phyloP scores from a whole-genome alignment of 129 eudicot genomes.

The Centaurea solstitialis region DNA sequence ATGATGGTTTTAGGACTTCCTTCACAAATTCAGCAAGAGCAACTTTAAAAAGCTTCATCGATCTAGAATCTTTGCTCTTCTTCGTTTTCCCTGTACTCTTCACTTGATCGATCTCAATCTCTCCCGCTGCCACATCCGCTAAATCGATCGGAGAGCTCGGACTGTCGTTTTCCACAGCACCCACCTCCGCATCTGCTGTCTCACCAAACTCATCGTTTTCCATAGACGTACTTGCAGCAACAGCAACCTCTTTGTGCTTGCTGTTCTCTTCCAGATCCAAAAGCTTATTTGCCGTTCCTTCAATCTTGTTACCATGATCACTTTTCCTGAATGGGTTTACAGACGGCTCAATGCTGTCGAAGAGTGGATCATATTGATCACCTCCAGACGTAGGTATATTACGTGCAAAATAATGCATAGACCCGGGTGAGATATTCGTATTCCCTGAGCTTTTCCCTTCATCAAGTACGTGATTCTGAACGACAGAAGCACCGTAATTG shows the following conservation, averaged over 20 bases:
- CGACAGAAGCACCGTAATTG: slow-evolving; percentile 34
- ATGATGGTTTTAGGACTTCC: slow-evolving; percentile 90
- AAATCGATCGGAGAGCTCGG: slow-evolving; percentile 60
- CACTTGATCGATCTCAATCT: slow-evolving; percentile 80
- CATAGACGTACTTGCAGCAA: slow-evolving; percentile 32
- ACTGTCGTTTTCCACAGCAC: slow-evolving; percentile 77
- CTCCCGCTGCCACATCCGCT: slow-evolving; percentile 51
- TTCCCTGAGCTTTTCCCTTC: slow-evolving; percentile 42
- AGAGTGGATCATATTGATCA: slow-evolving; percentile 86
- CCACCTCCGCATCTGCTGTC: slow-evolving; percentile 91
- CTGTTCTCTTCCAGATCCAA: slow-evolving; percentile 42
- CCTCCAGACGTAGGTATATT: slow-evolving; percentile 38
- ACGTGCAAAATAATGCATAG: slow-evolving; percentile 31
- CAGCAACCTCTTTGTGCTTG: slow-evolving; percentile 36
- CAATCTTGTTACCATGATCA: slow-evolving; percentile 30
- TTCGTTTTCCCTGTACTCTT: slow-evolving; percentile 51
- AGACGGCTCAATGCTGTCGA: slow-evolving; percentile 77
- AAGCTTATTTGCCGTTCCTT: slow-evolving; percentile 40
- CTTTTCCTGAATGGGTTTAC: slow-evolving; percentile 40
- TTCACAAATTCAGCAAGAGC: slow-evolving; percentile 90
- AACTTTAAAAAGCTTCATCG: slow-evolving; percentile 75
- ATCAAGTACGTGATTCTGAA: slow-evolving; percentile 35
- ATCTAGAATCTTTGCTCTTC: slow-evolving; percentile 70
- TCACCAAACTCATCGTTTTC: slow-evolving; percentile 86
- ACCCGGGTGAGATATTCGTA: slow-evolving; percentile 23